Conservation (phyloP, 1,139 yeast species). For the Geotrichum restrictum region DNA sequence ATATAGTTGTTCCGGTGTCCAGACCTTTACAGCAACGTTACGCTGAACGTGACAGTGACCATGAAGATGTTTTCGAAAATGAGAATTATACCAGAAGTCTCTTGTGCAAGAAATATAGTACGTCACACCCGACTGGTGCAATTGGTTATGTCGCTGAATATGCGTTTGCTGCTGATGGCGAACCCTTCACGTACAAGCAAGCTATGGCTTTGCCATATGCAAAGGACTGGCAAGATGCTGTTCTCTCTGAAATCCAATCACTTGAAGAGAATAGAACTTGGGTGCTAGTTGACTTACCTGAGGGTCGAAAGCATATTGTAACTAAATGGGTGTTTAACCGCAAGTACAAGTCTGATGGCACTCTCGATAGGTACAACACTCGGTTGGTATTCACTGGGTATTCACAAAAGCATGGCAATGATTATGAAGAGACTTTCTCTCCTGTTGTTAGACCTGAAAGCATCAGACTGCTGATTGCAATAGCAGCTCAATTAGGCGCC, state of each 20-base stretch:
- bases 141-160: background rate
- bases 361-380: slow-evolving; percentile 24
- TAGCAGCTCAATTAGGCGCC: slow-evolving; percentile 22
- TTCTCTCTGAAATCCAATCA: background rate
- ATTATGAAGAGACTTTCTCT: background rate
- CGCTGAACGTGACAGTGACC: background rate
- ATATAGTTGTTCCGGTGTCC: background rate
- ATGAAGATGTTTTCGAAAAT: background rate
- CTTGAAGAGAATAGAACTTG: background rate
- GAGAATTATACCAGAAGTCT: background rate
- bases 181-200: background rate
- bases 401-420: no score
- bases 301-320: background rate
- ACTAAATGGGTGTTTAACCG: slow-evolving; percentile 26
- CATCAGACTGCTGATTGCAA: slow-evolving; percentile 19
- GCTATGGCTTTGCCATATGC: background rate
- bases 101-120: background rate
- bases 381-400: slow-evolving; percentile 8
- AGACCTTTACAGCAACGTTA: background rate
- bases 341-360: slow-evolving; percentile 19
- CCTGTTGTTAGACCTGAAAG: background rate
- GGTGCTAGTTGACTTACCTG: background rate
- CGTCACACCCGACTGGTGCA: background rate
- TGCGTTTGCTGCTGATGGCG: background rate
- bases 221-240: background rate